Evolutionary conservation across 2,329 filamentous ascomycete genomes (phyloP).

Genomic region (Penicillium aurantiogriseum): DNA sequence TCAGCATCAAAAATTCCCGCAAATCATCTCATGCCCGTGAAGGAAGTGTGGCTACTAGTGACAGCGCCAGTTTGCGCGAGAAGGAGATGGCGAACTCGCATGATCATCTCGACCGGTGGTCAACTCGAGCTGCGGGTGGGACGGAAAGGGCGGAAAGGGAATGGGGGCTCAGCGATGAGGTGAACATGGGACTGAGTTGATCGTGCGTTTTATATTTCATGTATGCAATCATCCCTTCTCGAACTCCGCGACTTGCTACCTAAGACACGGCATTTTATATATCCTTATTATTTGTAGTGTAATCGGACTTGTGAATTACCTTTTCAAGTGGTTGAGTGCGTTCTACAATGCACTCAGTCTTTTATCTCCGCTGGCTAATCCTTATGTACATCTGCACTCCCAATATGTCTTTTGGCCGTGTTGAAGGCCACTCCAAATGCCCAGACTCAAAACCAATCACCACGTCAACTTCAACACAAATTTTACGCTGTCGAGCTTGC

Average conservation of each 20-base stretch:
- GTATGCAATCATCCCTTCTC: background rate
- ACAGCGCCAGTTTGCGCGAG: slow-evolving; percentile 37
- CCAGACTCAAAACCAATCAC: too few relatives aligned
- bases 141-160: slow-evolving; percentile 52
- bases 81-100: slow-evolving; percentile 40
- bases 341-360: too few relatives aligned
- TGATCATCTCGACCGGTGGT: slow-evolving; percentile 52
- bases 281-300: background rate
- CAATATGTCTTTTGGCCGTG: too few relatives aligned
- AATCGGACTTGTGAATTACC: too few relatives aligned
- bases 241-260: background rate
- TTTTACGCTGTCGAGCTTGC: too few relatives aligned
- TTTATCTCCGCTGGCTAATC: too few relatives aligned
- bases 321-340: too few relatives aligned
- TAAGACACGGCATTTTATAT: background rate
- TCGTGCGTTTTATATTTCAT: background rate
- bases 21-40: slow-evolving; percentile 27
- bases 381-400: too few relatives aligned
- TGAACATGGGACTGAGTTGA: slow-evolving; percentile 77
- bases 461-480: too few relatives aligned
- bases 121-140: slow-evolving; percentile 55
- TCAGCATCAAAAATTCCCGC: slow-evolving; percentile 32
- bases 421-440: too few relatives aligned
- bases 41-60: slow-evolving; percentile 30
- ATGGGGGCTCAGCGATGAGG: slow-evolving; percentile 82